Evolutionary conservation across 805 yeast genomes (phyloP).

Genomic region (Saturnispora sekii): DNA sequence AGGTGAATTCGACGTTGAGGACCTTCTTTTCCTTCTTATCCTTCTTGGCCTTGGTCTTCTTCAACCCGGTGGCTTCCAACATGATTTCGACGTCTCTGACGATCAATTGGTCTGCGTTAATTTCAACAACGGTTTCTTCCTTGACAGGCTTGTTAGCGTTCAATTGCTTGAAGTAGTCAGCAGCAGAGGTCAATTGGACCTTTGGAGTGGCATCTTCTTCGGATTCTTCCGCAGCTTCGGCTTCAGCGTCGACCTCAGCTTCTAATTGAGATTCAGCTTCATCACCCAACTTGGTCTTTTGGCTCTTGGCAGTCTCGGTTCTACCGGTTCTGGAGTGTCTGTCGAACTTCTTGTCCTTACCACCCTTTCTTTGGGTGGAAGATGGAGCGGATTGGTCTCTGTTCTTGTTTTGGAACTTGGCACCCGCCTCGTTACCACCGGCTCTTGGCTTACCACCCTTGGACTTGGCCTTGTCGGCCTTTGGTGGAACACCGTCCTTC

Average conservation of each 20-base stretch:
- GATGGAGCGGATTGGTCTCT: slow-evolving; percentile 48
- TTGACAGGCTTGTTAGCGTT: slow-evolving; percentile 29
- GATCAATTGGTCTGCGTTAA: slow-evolving; percentile 48
- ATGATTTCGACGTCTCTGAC: slow-evolving; percentile 56
- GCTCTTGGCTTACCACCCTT: slow-evolving; percentile 59
- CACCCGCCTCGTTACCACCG: slow-evolving; percentile 84
- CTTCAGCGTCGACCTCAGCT: slow-evolving; percentile 53
- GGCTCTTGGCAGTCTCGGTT: slow-evolving; percentile 76
- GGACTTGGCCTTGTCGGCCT: slow-evolving; percentile 73
- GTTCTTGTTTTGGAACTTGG: slow-evolving; percentile 66
- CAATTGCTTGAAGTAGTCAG: slow-evolving; percentile 74
- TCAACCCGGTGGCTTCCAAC: slow-evolving; percentile 50
- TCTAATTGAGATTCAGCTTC: slow-evolving; percentile 40
- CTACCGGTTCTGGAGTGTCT: slow-evolving; percentile 82
- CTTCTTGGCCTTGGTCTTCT: slow-evolving; percentile 57
- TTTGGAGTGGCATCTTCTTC: slow-evolving; percentile 34
- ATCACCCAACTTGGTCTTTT: slow-evolving; percentile 84
- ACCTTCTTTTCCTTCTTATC: slow-evolving; percentile 71
- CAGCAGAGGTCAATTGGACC: slow-evolving; percentile 59
- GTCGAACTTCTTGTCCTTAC: slow-evolving; percentile 54
- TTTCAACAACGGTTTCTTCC: slow-evolving; percentile 28
- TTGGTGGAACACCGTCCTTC: slow-evolving; percentile 73
- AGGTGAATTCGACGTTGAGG: slow-evolving; percentile 66
- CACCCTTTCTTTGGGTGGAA: slow-evolving; percentile 34
- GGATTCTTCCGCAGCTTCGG: slow-evolving; percentile 30